Evolutionary conservation across 2,329 filamentous ascomycete species (phyloP), one percentile per base, ranked within the genome.

Genomic region (Fusarium falciforme): DNA sequence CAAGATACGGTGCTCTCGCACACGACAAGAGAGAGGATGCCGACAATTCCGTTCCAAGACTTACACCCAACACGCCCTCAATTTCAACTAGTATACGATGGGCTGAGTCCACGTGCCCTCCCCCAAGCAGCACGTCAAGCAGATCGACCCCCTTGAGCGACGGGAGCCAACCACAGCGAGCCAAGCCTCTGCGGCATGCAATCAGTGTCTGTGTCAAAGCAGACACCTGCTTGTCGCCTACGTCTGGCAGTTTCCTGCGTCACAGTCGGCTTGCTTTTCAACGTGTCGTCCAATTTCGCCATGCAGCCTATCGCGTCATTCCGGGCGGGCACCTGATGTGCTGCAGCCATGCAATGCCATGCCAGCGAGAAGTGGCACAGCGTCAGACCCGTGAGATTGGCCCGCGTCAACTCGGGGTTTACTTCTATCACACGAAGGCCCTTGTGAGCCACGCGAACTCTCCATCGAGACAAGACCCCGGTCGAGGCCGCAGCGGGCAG

Each of bases 31-130:
- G 12, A 64, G 57, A 76, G 52, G 62, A 72, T 79, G 77, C 77
- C 77, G 77, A 72, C 66, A 64, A 74, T 76, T 70, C 77, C 77
- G 77, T 78, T 77, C 77, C 76, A 79, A 79, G 77, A 74, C 75
- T 76, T 78, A 64, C 69, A 67, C 72, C 59, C 57, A 68, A 52
- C 73, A 78, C 71, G 71, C 73, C 76, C 76, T 76, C 76, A 78
- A 78, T 77, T 75, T 77, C 68, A 63, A 75, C 61, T 63, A 62
- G 69, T 70, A 73, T 77, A 73, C 71, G 68, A 75, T 62, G 63
- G 66, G 59, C 65, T 60, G 64, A 61, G 71, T 74, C 68, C 76
- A 78, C 74, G 75, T 78, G 76, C 76, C 33, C 67, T 74, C 58
- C 57, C 52, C 64, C 40, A 47, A 67, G 59, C 57, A 75, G 63